Percentiles rank a stretch among this genome's conserved stretches.
Evolutionary conservation across 805 yeast species (phyloP).

Genomic region (Schwanniomyces sp.): DNA sequence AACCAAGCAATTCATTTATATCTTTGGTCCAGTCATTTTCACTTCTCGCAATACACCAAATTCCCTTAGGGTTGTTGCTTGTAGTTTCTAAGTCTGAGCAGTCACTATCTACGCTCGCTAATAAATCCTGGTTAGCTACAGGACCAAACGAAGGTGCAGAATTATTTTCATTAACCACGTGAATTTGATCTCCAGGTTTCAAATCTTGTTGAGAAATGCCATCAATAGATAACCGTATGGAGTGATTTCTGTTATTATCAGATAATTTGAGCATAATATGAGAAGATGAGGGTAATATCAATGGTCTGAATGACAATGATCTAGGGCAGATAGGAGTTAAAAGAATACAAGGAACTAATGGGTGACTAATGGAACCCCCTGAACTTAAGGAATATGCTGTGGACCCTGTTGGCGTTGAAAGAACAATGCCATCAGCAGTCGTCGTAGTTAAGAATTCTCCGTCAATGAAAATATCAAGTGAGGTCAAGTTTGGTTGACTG

Average conservation of each 20-base stretch:
- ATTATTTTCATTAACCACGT: slow-evolving; percentile 58
- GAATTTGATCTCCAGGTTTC: slow-evolving; percentile 75
- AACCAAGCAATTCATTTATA: slow-evolving; percentile 83
- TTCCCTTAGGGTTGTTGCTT: slow-evolving; percentile 46
- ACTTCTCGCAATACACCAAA: slow-evolving; percentile 83
- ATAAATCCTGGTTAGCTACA: background rate
- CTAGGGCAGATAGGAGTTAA: slow-evolving; percentile 92
- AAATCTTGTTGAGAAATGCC: slow-evolving; percentile 76
- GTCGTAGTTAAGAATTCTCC: slow-evolving; percentile 84
- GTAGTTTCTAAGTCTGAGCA: background rate
- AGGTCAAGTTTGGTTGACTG: slow-evolving; percentile 78
- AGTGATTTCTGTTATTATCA: slow-evolving; percentile 42
- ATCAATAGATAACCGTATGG: slow-evolving; percentile 68
- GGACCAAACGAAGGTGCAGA: slow-evolving; percentile 8
- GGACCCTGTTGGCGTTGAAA: slow-evolving; percentile 92
- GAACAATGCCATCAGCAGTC: slow-evolving; percentile 85
- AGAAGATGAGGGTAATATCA: slow-evolving; percentile 76
- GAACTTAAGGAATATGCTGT: slow-evolving; percentile 88
- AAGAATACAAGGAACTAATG: slow-evolving; percentile 77
- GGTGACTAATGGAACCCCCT: slow-evolving; percentile 93
- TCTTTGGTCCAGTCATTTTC: slow-evolving; percentile 93
- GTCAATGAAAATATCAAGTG: slow-evolving; percentile 81
- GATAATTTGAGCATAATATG: slow-evolving; percentile 66
- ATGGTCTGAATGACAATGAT: slow-evolving; percentile 85
- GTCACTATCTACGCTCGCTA: slow-evolving; percentile 1